Evolutionary conservation across 495 filamentous ascomycete species (phyloP), one percentile per base, ranked within the genome.

Genomic region (Podospora conica): DNA sequence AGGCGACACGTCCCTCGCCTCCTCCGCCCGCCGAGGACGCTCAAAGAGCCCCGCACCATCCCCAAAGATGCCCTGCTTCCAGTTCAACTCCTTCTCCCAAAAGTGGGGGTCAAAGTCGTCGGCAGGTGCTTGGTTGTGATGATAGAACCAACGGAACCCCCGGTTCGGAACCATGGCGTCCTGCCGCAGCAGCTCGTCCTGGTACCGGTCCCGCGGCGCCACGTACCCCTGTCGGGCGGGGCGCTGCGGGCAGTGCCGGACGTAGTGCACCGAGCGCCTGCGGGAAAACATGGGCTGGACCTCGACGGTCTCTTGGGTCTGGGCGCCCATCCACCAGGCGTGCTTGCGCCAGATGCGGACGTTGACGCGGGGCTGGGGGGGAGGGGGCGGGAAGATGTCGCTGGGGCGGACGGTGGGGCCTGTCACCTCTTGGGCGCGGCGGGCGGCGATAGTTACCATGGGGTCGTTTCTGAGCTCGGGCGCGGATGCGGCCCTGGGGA

Each of bases 21-120:
- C 59, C 40, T 48, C 40, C 2, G 1, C 40, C 15, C 15, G 15
- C 18, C 15, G n/a, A n/a, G n/a, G n/a, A 10, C 24, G 3, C 9
- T 54, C 21, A 25, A 24, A 33, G 9, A 27, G 2, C 11, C 20
- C 21, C 1, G 22, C 28, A 29, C 12, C 58, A 0, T 5, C 7
- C 3, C 21, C 21, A n/a, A 25, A 64, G 10, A 64, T 64, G 29
- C 58, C 63, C 28, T 29, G 28, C 12, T 55, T 28, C 9, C 20
- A 21, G 8, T 27, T 7, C n/a, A 58, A 22, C 55, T 40, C 9
- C 63, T 48, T 64, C 28, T 57, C 55, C 63, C 63, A 64, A 24
- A 64, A 64, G 10, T 23, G 0, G 9, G 55, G 25, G 4, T 64
- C 63, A 25, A 57, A 64, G 0, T 64, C 28, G n/a, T n/a, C n/a